These are phyloP conservation scores for Penicillium digitatum DNA, from an alignment of 2,329 filamentous ascomycete genomes.

Conservation along the genomic window DNA sequence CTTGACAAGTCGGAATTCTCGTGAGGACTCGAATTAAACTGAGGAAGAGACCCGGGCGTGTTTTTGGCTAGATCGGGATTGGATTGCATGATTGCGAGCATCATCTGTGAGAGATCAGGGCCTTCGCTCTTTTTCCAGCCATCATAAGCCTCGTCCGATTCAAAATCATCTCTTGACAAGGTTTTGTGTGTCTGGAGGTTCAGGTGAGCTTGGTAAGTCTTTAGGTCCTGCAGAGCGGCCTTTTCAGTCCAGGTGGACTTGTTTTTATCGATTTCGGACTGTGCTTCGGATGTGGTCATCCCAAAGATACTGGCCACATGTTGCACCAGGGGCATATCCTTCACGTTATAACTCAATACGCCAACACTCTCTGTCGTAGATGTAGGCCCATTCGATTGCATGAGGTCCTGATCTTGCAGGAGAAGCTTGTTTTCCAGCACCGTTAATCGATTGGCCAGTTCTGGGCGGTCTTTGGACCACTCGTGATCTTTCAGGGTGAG, in stretches of 20 bases:
- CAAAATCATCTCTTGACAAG: conserved; percentile 79
- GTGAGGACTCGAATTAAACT: conserved; percentile 47
- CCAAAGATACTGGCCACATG: conserved; percentile 83
- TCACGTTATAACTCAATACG: conserved; percentile 84
- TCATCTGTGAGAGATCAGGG: conserved; percentile 85
- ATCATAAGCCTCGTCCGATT: conserved; percentile 80
- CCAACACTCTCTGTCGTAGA: conserved; percentile 75
- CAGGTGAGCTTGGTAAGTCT: conserved; percentile 85
- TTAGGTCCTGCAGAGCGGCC: conserved; percentile 83
- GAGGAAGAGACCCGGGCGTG: conserved; percentile 59
- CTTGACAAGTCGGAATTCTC: conserved; percentile 46
- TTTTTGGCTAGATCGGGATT: conserved; percentile 81
- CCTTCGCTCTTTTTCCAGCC: conserved; percentile 88
- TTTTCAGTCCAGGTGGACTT: conserved; percentile 84
- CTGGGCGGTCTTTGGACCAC: conserved; percentile 77
- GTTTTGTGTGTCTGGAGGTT: conserved; percentile 74
- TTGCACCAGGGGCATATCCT: conserved; percentile 93
- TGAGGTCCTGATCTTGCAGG: conserved; percentile 87
- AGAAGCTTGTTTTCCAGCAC: conserved; percentile 90
- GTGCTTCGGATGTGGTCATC: conserved; percentile 71
- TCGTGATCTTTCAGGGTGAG: conserved; percentile 77
- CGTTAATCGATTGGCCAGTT: conserved; percentile 72
- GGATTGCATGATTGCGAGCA: conserved; percentile 81
- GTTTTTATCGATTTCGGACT: conserved; percentile 80
- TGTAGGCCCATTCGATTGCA: conserved; percentile 55